Evolutionary conservation across 768 basidiomycete genomes (phyloP).

Genomic region (Solioccasus polychromus): DNA sequence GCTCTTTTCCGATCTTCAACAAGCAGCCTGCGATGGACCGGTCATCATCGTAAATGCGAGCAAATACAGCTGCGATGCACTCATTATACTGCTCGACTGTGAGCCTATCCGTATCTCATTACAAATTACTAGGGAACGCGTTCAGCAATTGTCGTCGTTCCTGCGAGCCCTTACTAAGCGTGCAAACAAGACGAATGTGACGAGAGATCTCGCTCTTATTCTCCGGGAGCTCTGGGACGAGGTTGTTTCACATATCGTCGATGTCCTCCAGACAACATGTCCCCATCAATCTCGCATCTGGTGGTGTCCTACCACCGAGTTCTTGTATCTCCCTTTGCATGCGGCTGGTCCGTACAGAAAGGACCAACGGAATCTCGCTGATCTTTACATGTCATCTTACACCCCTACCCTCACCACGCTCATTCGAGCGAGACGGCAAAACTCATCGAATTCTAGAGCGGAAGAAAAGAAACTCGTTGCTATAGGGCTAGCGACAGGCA

Average conservation of each 20-base stretch:
- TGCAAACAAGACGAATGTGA: neutral
- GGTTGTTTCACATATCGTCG: neutral
- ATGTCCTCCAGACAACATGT: neutral
- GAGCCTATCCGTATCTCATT: too few relatives aligned
- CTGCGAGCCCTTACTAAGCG: too few relatives aligned
- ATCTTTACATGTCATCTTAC: too few relatives aligned
- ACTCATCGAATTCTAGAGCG: neutral
- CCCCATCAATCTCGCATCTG: neutral
- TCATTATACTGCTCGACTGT: too few relatives aligned
- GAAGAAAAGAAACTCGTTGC: neutral
- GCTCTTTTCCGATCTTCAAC: neutral
- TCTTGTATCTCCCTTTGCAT: too few relatives aligned
- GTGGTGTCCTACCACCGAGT: neutral
- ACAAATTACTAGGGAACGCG: too few relatives aligned
- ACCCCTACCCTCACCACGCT: neutral
- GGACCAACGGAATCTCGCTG: too few relatives aligned
- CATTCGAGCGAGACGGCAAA: neutral
- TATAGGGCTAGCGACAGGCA: neutral
- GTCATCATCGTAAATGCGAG: too few relatives aligned
- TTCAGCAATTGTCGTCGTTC: too few relatives aligned
- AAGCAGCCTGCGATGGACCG: too few relatives aligned
- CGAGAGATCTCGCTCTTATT: neutral
- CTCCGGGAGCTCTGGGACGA: neutral
- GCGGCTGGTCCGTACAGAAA: too few relatives aligned
- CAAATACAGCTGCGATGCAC: too few relatives aligned